Evolutionary conservation across 345 rosid genomes (phyloP).

Genomic region (Melaleuca alternifolia): DNA sequence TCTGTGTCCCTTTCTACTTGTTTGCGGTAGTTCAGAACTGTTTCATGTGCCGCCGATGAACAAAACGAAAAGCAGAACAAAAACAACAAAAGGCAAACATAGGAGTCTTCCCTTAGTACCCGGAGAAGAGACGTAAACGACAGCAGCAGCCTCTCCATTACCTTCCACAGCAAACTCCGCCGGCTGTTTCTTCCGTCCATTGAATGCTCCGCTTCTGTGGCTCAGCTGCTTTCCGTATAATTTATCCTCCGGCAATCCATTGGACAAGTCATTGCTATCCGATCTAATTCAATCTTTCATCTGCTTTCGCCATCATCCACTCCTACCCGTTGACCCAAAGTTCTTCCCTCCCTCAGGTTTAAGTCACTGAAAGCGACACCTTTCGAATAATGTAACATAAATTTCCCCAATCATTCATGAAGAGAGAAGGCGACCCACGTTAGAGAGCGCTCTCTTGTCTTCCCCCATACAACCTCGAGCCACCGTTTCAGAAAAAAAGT

Average conservation of each 20-base stretch:
- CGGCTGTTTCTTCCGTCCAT: neutral
- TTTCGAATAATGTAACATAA: neutral
- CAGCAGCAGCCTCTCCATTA: neutral
- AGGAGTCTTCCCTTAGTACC: neutral
- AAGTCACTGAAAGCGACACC: neutral
- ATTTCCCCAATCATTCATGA: neutral
- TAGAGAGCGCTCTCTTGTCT: neutral
- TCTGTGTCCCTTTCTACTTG: neutral
- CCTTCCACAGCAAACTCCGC: neutral
- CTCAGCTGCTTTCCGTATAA: neutral
- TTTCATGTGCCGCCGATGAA: neutral
- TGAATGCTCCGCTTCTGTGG: fast-evolving
- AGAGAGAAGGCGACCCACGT: neutral
- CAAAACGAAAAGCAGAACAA: neutral
- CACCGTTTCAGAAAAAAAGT: neutral
- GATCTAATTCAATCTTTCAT: neutral
- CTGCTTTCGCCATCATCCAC: neutral
- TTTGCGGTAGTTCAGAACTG: neutral
- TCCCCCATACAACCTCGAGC: neutral
- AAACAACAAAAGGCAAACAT: fast-evolving
- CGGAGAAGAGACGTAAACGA: no score
- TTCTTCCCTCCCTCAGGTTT: neutral
- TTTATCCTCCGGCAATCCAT: neutral
- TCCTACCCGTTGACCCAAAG: neutral
- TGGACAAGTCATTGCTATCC: neutral